Percentiles rank a stretch among this genome's conserved stretches.
phyloP scores from a whole-genome alignment of 1,284 basidiomycete genomes.

The Naganishia sp. region DNA sequence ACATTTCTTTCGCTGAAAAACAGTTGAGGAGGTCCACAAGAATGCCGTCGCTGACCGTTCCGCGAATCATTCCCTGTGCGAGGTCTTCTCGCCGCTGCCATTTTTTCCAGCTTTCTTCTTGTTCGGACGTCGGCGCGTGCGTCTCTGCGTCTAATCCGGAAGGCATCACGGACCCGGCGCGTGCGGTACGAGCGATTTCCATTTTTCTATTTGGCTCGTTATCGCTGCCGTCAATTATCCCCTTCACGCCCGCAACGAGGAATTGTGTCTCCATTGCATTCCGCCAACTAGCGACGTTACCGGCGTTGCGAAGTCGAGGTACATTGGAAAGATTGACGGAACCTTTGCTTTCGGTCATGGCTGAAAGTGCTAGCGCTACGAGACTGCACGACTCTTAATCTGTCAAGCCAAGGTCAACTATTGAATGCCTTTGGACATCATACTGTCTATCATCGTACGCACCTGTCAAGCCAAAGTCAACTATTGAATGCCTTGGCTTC shows the following conservation, averaged over 20 bases:
- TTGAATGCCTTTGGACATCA: no score
- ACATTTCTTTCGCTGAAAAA: slow-evolving; percentile 25
- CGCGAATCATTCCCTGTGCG: slow-evolving; percentile 21
- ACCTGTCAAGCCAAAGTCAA: no score
- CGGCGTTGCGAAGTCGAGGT: not conserved
- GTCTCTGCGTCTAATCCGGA: not conserved
- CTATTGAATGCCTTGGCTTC: no score
- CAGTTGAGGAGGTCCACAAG: slow-evolving; percentile 21
- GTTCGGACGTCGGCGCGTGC: not conserved
- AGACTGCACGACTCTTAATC: no score
- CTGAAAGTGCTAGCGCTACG: not conserved
- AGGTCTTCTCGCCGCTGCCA: slow-evolving; percentile 26
- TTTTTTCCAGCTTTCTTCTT: slow-evolving; percentile 14
- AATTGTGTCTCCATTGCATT: slow-evolving; percentile 20
- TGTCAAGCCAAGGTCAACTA: no score
- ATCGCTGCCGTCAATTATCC: slow-evolving; percentile 29
- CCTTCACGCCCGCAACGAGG: slow-evolving; percentile 17
- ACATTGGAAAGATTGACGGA: not conserved
- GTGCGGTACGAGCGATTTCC: not conserved
- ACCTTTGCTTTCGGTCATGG: not conserved
- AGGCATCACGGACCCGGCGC: slow-evolving; percentile 19
- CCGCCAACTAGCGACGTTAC: slow-evolving; percentile 9
- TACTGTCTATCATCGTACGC: no score
- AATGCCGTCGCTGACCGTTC: slow-evolving; percentile 18
- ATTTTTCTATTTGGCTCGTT: slow-evolving; percentile 5